Base-by-base conservation (phyloP, 1,139 yeast genomes). In the Komagataea norvegica region DNA sequence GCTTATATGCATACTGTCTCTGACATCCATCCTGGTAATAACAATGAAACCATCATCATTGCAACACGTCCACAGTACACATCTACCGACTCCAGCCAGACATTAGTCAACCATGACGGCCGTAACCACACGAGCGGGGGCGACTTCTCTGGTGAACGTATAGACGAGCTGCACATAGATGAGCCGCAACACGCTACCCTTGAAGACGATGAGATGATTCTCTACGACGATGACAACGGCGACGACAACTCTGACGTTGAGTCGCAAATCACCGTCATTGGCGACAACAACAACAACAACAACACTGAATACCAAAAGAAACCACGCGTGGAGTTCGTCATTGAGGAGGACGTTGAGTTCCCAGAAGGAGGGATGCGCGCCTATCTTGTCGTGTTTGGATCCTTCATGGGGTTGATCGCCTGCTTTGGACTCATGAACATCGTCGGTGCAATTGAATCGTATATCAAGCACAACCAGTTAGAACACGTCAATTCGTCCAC, bases 371-470 rank as follows among this genome's bases (percentile, higher is more conserved):
- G 85, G 0, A 41, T 55, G 33, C 49, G 56, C 27, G 84, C 84
- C 1, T 74, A 81, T 69, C 44, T 68, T 10, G 81, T 75, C 0
- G 77, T 80, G 1, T 56, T 77, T 10, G 89, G 88, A 0, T 71
- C 81, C 1, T 78, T 78, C 44, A 54, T 79, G 44, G 91, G 91
- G 0, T 56, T 80, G 28, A 59, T 77, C 15, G 77, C 80, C 7
- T 76, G 71, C 16, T 79, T 81, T 54, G 91, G 91, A 7, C 57
- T 79, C 22, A 68, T 79, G 51, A 81, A 81, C 49, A 67, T 86
- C 1, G 62, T 78, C 21, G 89, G 89, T 41, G 87, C 42, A 8
- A 68, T 79, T 31, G 81, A 79, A 56, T 70, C 79, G 2, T 77
- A 77, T 46, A 67, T 79, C 8, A 64, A 73, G 20, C 55, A 59